Evolutionary conservation across 805 yeast genomes (phyloP), one percentile per base, ranked within the genome.

Genomic region (Schwanniomyces vanrijiae): DNA sequence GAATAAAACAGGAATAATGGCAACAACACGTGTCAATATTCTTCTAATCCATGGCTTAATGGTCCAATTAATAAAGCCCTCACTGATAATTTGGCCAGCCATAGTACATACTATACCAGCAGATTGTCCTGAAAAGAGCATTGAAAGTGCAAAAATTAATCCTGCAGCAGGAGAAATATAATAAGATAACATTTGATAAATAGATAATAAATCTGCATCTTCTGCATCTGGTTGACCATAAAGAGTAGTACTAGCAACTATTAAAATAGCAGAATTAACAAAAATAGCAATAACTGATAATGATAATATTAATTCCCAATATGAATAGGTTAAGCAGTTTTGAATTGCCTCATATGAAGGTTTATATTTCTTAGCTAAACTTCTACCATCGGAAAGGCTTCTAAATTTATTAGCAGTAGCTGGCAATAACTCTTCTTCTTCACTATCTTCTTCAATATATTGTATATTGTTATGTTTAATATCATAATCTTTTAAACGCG

Each of bases 51-150:
- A 73, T 1, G 78, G 77, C 44, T 58, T 55, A 40, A 73, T 52
- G 1, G 74, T 54, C 78, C 78, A 73, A 50, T 71, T 70, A 41
- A 73, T 70, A 52, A 73, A 73, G 0, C 78, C 78, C 50, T 73
- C 78, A 33, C 73, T 65, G 13, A 73, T 64, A 45, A 73, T 73
- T 53, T 73, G 78, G 10, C 78, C 78, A 1, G 78, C 75, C 78
- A 73, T 73, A 3, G 78, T 73, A 54, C 78, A 73, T 10, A 73
- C 78, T 33, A 73, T 73, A 13, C 78, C 78, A 4, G 78, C 78
- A 52, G 75, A 69, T 48, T 73, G 78, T 24, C 78, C 78, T 1
- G 77, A 65, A 46, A 71, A 73, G 16, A 73, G 55, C 78, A 73
- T 73, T 0, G 77, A 73, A 31, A 72, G 60, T 1, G 77, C 78